Evolutionary conservation across 1,284 basidiomycete genomes (phyloP), one percentile per base, ranked within the genome.

Genomic region (Pseudozyma sp.): DNA sequence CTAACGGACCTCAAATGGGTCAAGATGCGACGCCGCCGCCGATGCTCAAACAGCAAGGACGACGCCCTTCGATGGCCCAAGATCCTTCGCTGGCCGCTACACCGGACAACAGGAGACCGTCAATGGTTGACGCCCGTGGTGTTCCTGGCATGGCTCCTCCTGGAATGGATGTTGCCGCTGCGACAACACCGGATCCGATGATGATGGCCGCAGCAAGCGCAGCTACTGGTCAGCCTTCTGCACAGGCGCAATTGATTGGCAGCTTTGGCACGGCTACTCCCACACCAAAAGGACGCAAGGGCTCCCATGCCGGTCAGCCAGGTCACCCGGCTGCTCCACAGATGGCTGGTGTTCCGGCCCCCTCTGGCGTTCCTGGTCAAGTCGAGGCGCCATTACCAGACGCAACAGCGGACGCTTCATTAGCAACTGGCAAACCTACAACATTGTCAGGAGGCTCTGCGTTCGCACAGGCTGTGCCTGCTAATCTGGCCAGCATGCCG

Each of bases 401-500:
- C 21, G 45, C 70, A 70, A 57, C 61, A 61, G 70, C 58, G 34
- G 72, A 66, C 56, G 57, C 66, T 47, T 56, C 63, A 45, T 19
- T 25, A 16, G 64, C 67, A 38, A 68, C 80, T 51, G 59, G 63
- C 52, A 70, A 64, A 54, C 73, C 86, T 6, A 70, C 59, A 31
- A 72, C 59, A 3, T 52, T 72, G 42, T 56, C 76, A 3, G 60
- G 62, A 13, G 44, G 66, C 53, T 44, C 72, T 18, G 61, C 71
- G 14, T 62, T 61, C 52, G 59, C 56, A 18, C 50, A 73, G 16
- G 58, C 78, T 49, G 57, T 77, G 79, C 43, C 85, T 81, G 21
- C 84, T 86, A 59, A 86, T 34, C 57, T 72, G 31, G 61, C 72
- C 57, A 63, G 70, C 57, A 65, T 69, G 35, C 79, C 80, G n/a